Base-by-base conservation (phyloP, 2,329 filamentous ascomycete species). In the Neonectria sp. region DNA sequence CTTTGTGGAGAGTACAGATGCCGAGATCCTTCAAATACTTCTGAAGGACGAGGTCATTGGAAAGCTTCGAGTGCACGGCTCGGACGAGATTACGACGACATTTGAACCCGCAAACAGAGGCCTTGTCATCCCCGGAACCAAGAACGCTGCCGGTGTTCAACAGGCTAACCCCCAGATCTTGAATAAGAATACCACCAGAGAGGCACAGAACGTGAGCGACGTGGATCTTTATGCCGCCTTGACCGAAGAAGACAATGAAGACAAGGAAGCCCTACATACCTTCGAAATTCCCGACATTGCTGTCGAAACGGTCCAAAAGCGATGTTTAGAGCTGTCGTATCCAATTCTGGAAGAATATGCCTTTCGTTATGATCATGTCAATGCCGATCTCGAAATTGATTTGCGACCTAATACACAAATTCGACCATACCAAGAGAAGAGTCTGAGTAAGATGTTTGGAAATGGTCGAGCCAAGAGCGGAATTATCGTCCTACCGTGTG, bases 391-490 rank as follows among this genome's bases (percentile, higher is more conserved):
- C 27, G 93, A 97, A 62, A 97, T 98, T 72, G 94, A 97, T 79
- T 83, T 97, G 57, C 91, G 91, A 72, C 94, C 94, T 0, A 90
- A 90, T 66, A 94, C 93, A 0, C 92, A 95, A 75, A 97, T 97
- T 76, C 90, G 94, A 7, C 82, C 95, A 71, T 98, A 98, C 76
- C 95, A 98, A 79, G 95, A 98, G 79, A 96, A 97, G 82, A 95
- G 94, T 69, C 84, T 98, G 17, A 96, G 93, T 83, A 98, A 98
- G 81, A 98, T 98, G 95, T 98, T 98, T 79, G 95, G 95, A 77
- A 98, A 98, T 77, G 95, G 95, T 40, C 91, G 95, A 80, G 95
- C 95, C 21, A 95, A 97, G 83, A 97, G 94, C 80, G 95, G 95
- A 61, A 96, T 98, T 74, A 98, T 98, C 65, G 95, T 98, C 63